These are phyloP conservation scores for Gillenia trifoliata DNA, from an alignment of 306 rosid species.

Conservation along the genomic window DNA sequence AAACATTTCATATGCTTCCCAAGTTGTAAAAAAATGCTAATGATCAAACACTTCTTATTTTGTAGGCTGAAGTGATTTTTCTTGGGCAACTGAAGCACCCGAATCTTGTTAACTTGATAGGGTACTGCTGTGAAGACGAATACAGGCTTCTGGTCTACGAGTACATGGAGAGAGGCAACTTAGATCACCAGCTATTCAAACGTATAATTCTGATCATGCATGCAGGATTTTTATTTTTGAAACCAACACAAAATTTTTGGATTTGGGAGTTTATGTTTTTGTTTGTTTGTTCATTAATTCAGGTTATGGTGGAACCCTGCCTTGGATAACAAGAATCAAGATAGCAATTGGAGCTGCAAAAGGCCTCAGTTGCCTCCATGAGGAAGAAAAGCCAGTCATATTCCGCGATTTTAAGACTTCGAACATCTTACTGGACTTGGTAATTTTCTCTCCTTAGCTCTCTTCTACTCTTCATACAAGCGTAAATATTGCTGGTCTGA, in stretches of 20 bases:
- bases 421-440: constrained; percentile 71
- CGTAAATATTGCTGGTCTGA: neutral
- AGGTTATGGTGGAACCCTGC: constrained; percentile 75
- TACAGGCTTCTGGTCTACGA: constrained; percentile 87
- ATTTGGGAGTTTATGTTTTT: neutral
- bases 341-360: constrained; percentile 88
- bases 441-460: constrained; percentile 5
- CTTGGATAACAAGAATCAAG: constrained; percentile 84
- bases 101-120: constrained; percentile 83
- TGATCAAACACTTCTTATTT: neutral
- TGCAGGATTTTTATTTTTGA: neutral
- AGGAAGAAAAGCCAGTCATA: constrained; percentile 77
- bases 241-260: neutral
- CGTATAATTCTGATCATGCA: constrained; percentile 24
- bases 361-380: constrained; percentile 83
- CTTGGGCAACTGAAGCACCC: constrained; percentile 87
- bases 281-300: constrained; percentile 22
- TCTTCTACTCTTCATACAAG: neutral
- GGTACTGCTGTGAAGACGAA: constrained; percentile 87
- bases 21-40: neutral
- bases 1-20: neutral
- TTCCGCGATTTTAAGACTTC: constrained; percentile 87
- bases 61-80: constrained; percentile 80
- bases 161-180: constrained; percentile 72
- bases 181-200: constrained; percentile 62